Percentiles rank a stretch among this genome's conserved stretches.
Evolutionary conservation across 495 filamentous ascomycete genomes (phyloP).

Genomic region (Aspergillus ostianus): DNA sequence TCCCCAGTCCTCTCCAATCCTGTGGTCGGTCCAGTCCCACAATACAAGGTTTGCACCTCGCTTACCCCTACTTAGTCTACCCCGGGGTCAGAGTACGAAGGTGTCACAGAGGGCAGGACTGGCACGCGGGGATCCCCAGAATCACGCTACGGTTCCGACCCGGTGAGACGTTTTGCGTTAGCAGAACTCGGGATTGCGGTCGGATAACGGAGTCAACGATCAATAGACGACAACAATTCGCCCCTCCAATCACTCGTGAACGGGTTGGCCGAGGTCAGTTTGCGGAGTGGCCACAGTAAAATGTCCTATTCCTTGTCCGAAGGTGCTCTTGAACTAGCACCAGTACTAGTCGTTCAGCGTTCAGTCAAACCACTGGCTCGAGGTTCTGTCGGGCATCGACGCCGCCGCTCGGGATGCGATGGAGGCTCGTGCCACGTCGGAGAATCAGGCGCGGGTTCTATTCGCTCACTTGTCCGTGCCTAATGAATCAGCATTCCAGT

Average conservation of each 20-base stretch:
- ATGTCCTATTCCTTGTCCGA: background rate
- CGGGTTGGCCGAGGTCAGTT: no score
- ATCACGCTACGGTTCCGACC: background rate
- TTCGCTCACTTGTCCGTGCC: background rate
- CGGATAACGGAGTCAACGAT: background rate
- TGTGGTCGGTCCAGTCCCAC: background rate
- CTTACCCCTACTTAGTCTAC: background rate
- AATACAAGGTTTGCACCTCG: background rate
- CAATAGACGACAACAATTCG: background rate
- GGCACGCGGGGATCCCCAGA: constrained; percentile 8
- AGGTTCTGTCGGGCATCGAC: background rate
- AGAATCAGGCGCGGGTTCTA: background rate
- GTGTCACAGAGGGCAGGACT: background rate
- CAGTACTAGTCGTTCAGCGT: background rate
- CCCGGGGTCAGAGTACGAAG: background rate
- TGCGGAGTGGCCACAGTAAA: no score
- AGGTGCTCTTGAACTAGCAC: background rate
- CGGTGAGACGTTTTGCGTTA: constrained; percentile 12
- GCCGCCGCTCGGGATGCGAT: background rate
- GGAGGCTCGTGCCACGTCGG: background rate
- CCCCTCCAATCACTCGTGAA: background rate
- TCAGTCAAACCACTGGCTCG: background rate
- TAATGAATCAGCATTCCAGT: background rate
- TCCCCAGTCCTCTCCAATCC: background rate
- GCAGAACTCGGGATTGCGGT: background rate